These are phyloP conservation scores for Dendrobium huoshanense DNA, from an alignment of 106 monocot species.

Conservation along the genomic window DNA sequence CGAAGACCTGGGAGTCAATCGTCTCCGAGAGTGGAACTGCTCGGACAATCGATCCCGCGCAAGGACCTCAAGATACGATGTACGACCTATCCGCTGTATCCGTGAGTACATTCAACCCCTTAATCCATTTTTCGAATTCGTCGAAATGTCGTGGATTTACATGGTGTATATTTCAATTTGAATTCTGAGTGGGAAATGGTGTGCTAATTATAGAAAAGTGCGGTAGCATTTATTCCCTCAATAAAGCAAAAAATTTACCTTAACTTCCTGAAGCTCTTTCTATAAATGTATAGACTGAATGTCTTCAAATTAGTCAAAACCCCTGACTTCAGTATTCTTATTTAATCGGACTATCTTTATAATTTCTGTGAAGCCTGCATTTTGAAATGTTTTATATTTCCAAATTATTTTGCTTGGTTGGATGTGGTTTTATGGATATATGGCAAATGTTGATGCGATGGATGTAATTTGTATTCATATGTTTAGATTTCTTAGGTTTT, in stretches of 20 bases:
- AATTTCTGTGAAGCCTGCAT: background rate
- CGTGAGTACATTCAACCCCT: slow-evolving; percentile 25
- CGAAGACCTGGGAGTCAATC: slow-evolving; percentile 70
- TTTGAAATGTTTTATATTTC: background rate
- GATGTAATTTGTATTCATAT: background rate
- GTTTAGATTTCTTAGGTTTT: background rate
- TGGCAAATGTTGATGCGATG: background rate
- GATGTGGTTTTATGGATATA: background rate
- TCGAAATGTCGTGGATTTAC: background rate
- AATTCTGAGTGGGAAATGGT: background rate
- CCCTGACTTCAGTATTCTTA: background rate
- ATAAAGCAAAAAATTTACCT: no score
- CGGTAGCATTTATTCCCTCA: no score
- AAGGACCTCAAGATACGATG: slow-evolving; percentile 10
- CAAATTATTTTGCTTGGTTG: background rate
- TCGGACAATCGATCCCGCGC: background rate
- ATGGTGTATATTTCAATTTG: background rate
- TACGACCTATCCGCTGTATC: slow-evolving; percentile 37
- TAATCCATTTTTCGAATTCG: background rate
- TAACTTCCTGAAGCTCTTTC: no score
- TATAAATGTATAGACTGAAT: background rate
- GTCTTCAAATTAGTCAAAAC: background rate
- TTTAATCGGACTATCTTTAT: background rate
- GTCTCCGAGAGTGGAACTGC: slow-evolving; percentile 39
- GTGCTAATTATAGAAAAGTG: no score